A percentile compares a stretch with the other conserved stretches of the same genome.
Conservation (phyloP, 257 asterid genomes). For the Scutellaria galericulata region DNA sequence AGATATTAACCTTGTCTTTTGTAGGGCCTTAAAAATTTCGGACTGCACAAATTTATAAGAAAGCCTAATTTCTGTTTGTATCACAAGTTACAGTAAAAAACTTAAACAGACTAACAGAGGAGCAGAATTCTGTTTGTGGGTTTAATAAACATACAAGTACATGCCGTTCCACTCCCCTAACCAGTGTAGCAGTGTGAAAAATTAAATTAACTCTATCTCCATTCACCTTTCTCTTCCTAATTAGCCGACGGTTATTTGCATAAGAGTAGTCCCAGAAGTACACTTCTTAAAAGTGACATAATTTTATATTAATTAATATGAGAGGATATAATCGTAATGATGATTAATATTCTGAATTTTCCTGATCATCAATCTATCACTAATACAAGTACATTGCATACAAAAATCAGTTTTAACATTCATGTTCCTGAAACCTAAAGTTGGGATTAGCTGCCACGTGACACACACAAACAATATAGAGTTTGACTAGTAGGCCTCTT, state of each 20-base stretch:
- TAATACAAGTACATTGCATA: background rate
- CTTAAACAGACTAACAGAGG: background rate
- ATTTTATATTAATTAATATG: too few relatives aligned
- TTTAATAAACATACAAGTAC: constrained; percentile 21
- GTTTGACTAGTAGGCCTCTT: constrained; percentile 11
- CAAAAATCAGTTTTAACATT: constrained; percentile 13
- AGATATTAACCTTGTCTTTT: constrained; percentile 73
- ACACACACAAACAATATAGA: constrained; percentile 9
- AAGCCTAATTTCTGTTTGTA: constrained; percentile 23
- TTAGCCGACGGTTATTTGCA: too few relatives aligned
- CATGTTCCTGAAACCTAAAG: constrained; percentile 13
- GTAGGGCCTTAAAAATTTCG: constrained; percentile 85
- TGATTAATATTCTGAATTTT: background rate
- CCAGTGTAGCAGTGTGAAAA: background rate
- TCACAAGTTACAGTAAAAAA: constrained; percentile 13
- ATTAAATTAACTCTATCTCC: too few relatives aligned
- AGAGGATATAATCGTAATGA: background rate
- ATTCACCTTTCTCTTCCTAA: too few relatives aligned
- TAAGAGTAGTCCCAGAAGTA: too few relatives aligned
- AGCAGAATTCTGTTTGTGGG: constrained; percentile 11
- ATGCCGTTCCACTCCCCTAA: constrained; percentile 17
- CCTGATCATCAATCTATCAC: background rate
- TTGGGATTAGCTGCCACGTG: background rate
- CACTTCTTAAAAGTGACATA: too few relatives aligned
- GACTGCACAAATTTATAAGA: constrained; percentile 58